phyloP scores from a whole-genome alignment of 495 filamentous ascomycete species.

The Penicillium pulvis region DNA sequence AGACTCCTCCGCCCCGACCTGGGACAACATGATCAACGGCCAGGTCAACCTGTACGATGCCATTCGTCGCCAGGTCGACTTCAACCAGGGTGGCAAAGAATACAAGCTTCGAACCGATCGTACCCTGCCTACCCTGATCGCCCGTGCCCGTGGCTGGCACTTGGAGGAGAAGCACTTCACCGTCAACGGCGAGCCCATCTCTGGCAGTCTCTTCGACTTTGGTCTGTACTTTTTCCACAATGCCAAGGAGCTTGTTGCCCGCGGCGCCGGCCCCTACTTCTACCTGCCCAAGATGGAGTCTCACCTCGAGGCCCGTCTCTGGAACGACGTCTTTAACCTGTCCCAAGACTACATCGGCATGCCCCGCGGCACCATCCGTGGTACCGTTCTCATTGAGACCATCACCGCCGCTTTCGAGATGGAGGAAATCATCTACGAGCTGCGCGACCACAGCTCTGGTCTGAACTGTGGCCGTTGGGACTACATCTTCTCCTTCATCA shows the following conservation, averaged over 20 bases:
- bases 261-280: constrained; percentile 92
- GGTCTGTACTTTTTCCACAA: constrained; percentile 99
- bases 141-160: constrained; percentile 89
- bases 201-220: constrained; percentile 93
- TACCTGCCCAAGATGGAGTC: constrained; percentile 99
- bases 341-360: constrained; percentile 91
- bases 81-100: constrained; percentile 91
- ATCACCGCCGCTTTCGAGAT: constrained; percentile 99
- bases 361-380: constrained; percentile 88
- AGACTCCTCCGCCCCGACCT: constrained; percentile 95
- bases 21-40: constrained; percentile 99
- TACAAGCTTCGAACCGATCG: constrained; percentile 95
- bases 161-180: constrained; percentile 98
- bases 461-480: constrained; percentile 99
- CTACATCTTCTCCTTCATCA: constrained; percentile 99
- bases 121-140: constrained; percentile 77
- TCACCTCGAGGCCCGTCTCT: constrained; percentile 93
- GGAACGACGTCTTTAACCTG: constrained; percentile 99
- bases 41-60: constrained; percentile 99
- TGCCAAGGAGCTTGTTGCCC: constrained; percentile 81
- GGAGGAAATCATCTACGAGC: constrained; percentile 99
- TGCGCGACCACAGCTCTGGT: constrained; percentile 93
- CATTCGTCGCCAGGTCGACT: constrained; percentile 91
- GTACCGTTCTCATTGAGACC: constrained; percentile 96
- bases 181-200: constrained; percentile 93